These are phyloP conservation scores for Leccinum rimulosum DNA, from an alignment of 768 basidiomycete genomes.

Conservation along the genomic window DNA sequence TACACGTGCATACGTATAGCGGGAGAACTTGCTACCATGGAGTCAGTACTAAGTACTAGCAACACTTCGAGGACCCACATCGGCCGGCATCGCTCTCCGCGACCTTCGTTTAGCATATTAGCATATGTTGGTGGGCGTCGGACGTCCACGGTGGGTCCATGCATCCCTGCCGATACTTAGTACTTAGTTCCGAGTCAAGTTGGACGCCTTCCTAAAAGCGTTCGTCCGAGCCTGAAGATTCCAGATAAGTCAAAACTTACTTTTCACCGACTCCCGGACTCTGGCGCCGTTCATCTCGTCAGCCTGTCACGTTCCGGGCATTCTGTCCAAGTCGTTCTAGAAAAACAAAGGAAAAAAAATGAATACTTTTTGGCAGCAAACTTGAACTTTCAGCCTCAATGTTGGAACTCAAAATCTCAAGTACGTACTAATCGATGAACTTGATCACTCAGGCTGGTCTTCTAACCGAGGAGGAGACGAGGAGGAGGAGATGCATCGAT, in stretches of 20 bases:
- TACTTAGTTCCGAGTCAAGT: not conserved
- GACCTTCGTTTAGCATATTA: too few species aligned
- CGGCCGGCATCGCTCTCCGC: not conserved
- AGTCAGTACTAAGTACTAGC: not conserved
- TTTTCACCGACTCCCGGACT: not conserved
- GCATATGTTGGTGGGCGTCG: too few species aligned
- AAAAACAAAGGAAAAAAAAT: not conserved
- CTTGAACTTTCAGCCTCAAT: too few species aligned
- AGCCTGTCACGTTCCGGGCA: not conserved
- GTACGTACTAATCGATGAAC: not conserved
- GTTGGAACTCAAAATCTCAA: not conserved
- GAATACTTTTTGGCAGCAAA: not conserved
- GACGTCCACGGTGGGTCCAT: too few species aligned
- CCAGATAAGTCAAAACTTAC: not conserved
- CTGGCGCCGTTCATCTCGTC: not conserved
- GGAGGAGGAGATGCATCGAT: not conserved
- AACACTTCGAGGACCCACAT: too few species aligned
- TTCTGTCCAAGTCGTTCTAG: not conserved
- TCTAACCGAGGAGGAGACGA: not conserved
- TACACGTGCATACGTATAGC: not conserved
- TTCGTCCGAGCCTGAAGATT: not conserved
- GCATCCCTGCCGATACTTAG: not conserved
- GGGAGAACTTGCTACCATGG: not conserved
- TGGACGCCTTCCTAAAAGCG: not conserved
- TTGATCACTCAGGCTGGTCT: not conserved